Percentiles rank a stretch among this genome's conserved stretches.
These are phyloP conservation scores for Leucocoprinus sp. DNA, from an alignment of 768 basidiomycete genomes.

Conservation along the genomic window DNA sequence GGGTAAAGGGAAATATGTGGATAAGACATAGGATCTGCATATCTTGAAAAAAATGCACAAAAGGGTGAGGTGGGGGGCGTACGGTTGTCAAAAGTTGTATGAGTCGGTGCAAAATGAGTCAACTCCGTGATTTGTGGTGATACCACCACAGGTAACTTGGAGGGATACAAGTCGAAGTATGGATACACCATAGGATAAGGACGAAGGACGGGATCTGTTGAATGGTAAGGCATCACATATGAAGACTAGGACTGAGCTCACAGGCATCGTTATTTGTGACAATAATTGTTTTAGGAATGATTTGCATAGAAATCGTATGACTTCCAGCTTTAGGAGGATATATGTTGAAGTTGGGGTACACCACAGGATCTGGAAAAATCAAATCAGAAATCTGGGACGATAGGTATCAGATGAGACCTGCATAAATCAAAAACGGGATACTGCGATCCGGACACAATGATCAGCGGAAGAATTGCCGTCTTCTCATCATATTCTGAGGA, in stretches of 20 bases:
- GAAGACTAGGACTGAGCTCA: neutral
- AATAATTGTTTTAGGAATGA: neutral
- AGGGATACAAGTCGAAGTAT: slow-evolving; percentile 19
- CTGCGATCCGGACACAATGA: neutral
- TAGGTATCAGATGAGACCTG: slow-evolving; percentile 8
- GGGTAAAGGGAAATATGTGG: slow-evolving; percentile 35
- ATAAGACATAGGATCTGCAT: slow-evolving; percentile 29
- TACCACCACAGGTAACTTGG: neutral
- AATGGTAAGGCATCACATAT: neutral
- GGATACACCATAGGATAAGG: slow-evolving; percentile 15
- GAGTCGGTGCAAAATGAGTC: neutral
- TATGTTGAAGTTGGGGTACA: slow-evolving; percentile 18
- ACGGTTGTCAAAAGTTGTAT: slow-evolving; percentile 13
- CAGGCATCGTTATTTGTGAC: neutral
- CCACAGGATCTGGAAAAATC: slow-evolving; percentile 26
- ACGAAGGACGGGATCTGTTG: slow-evolving; percentile 14
- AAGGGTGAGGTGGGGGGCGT: neutral
- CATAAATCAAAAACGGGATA: slow-evolving; percentile 33
- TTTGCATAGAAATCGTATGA: neutral
- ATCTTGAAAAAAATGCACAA: neutral
- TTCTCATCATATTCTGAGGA: neutral
- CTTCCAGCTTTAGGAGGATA: slow-evolving; percentile 12
- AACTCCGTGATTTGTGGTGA: neutral
- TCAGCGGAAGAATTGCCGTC: slow-evolving; percentile 10
- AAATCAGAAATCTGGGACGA: neutral